Evolutionary conservation across 495 filamentous ascomycete species (phyloP), one percentile per base, ranked within the genome.

Genomic region (Tuber indicum): DNA sequence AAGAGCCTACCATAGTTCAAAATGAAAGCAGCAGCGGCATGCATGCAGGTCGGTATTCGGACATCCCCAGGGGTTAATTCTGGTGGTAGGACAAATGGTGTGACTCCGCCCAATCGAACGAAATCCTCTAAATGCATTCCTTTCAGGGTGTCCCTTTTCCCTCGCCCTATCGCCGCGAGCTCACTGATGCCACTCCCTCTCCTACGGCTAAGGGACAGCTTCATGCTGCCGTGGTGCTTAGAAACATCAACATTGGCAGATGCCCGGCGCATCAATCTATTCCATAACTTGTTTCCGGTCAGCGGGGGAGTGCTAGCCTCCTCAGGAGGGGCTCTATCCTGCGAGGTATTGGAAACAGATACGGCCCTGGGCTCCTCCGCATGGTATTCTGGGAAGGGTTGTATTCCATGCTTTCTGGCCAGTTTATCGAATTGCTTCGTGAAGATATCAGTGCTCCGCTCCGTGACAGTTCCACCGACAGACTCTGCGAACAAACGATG

Each of bases 21-120:
- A 47, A 96, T 85, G 84, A 90, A 91, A 71, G 88, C 87, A 52
- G 89, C 88, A 12, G 90, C 90, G 19, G 91, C 92, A 49, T 92
- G 91, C 74, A 95, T 89, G 80, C 92, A 94, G 8, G 91, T 91
- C 10, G 93, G 93, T 17, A 96, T 85, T 26, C 88, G 85, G 73
- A 94, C 85, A 39, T 88, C 87, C 6, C 87, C 86, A 12, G 92
- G 89, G 23, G 91, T 87, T 81, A 93, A 90, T 70, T 91, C 89
- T 0, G 84, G 79, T 0, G 91, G 91, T n/a, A 94, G 86, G 46
- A 88, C 88, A 49, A 96, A 84, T 58, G 89, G 85, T 81, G 90
- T 91, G 82, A 90, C 89, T 32, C 93, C 92, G 71, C 92, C 92
- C 62, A 96, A 85, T n/a, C 91, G 88, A 74, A 92, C 88, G 42